Base-by-base conservation (phyloP, 192 early-diverging fungal species). In the Podila clonocystis region DNA sequence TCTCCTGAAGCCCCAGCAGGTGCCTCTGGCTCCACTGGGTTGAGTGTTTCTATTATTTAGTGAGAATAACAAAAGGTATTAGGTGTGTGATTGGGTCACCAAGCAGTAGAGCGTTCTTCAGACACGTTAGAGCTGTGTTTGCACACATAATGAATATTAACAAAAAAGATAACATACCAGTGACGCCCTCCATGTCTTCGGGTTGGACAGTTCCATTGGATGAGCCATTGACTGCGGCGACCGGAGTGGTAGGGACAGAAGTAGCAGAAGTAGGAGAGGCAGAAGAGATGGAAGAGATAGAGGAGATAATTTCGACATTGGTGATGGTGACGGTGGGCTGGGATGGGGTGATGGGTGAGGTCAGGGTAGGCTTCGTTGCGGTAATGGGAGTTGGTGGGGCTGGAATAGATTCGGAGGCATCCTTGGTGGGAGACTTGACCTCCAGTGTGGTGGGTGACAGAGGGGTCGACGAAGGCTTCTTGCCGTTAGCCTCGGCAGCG, bases 401-500 rank as follows among this genome's bases (percentile, higher is more conserved):
- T 5, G 30, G 2, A 11, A 19, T 33, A 30, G 59, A 15, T 4
- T 28, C 38, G 15, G 49, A 4, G 4, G 36, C 50, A 55, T 34
- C 55, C 64, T 66, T 50, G 59, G 30, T 30, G 24, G 59, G 59
- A 2, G 70, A 31, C n/a, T 80, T 72, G 60, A 64, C 67, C 5
- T 72, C 70, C 28, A 68, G 70, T 45, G 38, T n/a, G 38, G 69
- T 58, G 49, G 76, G 65, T 48, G 65, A 41, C 59, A 70, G 38
- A 41, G 65, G 28, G 6, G 9, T 36, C 34, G 63, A 22, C 33
- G 61, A 58, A 5, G 24, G 5, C 22, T 24, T 55, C 8, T 24
- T 55, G 52, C n/a, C 52, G 11, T 55, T 26, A 1, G 9, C 52
- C 5, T 55, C 50, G 50, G 50, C 9, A 8, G 49, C 49, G 52